Percentiles rank a stretch among this genome's conserved stretches.
Evolutionary conservation across 2,329 filamentous ascomycete species (phyloP).

Genomic region (Coleophoma crateriformis): DNA sequence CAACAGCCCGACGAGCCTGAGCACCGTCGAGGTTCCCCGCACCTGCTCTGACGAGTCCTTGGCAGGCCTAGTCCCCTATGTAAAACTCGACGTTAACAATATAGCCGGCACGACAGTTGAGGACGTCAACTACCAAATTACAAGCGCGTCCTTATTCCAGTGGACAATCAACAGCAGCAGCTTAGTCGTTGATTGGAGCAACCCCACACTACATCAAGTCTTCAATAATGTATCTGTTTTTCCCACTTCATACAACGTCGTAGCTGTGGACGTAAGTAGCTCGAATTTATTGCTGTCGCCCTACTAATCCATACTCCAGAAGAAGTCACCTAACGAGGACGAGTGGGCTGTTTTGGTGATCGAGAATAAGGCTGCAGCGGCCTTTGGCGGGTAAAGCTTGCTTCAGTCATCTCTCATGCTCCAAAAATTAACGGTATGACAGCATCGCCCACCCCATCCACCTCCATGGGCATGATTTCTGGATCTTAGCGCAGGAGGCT

Average conservation of each 20-base stretch:
- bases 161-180: slow-evolving; percentile 43
- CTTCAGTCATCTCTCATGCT: not conserved
- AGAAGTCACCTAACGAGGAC: not conserved
- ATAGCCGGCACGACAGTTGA: not conserved
- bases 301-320: not conserved
- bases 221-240: slow-evolving; percentile 22
- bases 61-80: not conserved
- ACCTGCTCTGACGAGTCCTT: not conserved
- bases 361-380: too few species aligned
- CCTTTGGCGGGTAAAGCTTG: not conserved
- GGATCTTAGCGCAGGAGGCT: slow-evolving; percentile 30
- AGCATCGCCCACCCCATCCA: slow-evolving; percentile 23
- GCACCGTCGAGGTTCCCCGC: not conserved
- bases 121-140: too few species aligned
- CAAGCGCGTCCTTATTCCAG: slow-evolving; percentile 24
- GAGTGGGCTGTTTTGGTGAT: not conserved
- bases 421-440: not conserved
- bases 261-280: not conserved
- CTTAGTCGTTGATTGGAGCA: slow-evolving; percentile 23
- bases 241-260: slow-evolving; percentile 22
- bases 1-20: not conserved
- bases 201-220: slow-evolving; percentile 17
- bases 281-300: not conserved
- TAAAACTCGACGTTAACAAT: not conserved
- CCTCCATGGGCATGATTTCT: slow-evolving; percentile 42